These are phyloP conservation scores for Komagataella kurtzmanii DNA, from an alignment of 805 yeast genomes.

Conservation along the genomic window DNA sequence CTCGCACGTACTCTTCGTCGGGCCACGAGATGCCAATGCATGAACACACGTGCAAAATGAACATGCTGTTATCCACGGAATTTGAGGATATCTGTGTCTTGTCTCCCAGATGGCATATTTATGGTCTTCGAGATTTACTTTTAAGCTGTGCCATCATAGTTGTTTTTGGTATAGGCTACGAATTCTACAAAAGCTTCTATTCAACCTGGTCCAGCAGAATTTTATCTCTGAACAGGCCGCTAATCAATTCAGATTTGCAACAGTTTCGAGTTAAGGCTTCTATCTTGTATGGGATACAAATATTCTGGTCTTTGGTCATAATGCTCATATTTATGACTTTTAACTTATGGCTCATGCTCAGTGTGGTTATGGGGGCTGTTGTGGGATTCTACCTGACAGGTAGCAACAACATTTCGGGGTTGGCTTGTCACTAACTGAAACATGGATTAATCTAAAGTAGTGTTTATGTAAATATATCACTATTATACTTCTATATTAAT, in stretches of 20 bases:
- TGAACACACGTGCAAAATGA: slow-evolving; percentile 16
- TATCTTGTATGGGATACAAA: slow-evolving; percentile 23
- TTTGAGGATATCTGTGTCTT: slow-evolving; percentile 29
- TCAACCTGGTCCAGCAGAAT: slow-evolving; percentile 8
- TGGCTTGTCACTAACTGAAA: slow-evolving; percentile 2
- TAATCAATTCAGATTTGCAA: not conserved
- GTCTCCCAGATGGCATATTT: slow-evolving; percentile 24
- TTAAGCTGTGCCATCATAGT: slow-evolving; percentile 19
- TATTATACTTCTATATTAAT: not conserved
- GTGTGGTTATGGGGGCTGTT: slow-evolving; percentile 27
- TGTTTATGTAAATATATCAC: not conserved
- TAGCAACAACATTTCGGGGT: not conserved
- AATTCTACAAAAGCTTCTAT: slow-evolving; percentile 17
- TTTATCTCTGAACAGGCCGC: not conserved
- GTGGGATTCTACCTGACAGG: slow-evolving; percentile 19
- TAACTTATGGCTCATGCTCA: slow-evolving; percentile 31
- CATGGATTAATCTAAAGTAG: not conserved
- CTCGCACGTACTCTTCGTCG: not conserved
- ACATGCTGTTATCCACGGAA: slow-evolving; percentile 29
- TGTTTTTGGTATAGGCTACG: slow-evolving; percentile 21
- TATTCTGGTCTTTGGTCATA: slow-evolving; percentile 29
- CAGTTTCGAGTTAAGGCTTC: slow-evolving; percentile 10
- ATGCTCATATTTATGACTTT: slow-evolving; percentile 36
- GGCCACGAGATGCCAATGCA: not conserved
- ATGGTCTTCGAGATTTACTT: slow-evolving; percentile 18